Evolutionary conservation across 495 filamentous ascomycete genomes (phyloP).

Genomic region (Tuber brumale): DNA sequence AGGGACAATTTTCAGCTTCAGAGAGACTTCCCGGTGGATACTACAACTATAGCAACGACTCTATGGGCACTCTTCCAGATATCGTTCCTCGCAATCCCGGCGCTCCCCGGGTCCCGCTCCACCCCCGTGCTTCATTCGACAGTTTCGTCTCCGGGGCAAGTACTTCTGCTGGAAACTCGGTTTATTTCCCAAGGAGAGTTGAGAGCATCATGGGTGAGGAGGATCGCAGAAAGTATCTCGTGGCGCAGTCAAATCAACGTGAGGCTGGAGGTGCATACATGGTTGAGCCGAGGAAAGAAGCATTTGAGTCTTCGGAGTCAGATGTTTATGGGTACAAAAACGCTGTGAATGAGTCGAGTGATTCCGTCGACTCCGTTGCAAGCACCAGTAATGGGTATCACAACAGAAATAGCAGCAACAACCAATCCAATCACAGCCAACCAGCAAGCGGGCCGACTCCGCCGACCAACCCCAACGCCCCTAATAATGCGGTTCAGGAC

Average conservation of each 20-base stretch:
- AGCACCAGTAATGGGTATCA: constrained; percentile 36
- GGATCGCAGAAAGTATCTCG: constrained; percentile 62
- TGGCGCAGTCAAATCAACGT: constrained; percentile 58
- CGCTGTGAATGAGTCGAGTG: constrained; percentile 46
- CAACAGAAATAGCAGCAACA: constrained; percentile 25
- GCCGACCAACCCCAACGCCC: constrained; percentile 18
- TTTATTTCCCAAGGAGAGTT: constrained; percentile 68
- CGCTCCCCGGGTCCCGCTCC: constrained; percentile 50
- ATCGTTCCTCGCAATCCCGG: constrained; percentile 47
- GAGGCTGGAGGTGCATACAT: constrained; percentile 52
- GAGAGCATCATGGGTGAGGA: constrained; percentile 80
- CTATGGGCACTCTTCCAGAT: constrained; percentile 49
- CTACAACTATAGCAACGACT: constrained; percentile 59
- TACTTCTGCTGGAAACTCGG: constrained; percentile 51
- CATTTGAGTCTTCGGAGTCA: constrained; percentile 51
- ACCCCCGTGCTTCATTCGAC: constrained; percentile 63
- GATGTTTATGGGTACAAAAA: constrained; percentile 45
- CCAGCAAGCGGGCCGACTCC: constrained; percentile 31
- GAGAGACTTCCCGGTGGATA: constrained; percentile 56
- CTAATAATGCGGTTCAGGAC: constrained; percentile 7
- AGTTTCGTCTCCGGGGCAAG: constrained; percentile 58
- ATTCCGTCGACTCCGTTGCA: constrained; percentile 44
- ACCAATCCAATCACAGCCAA: constrained; percentile 34
- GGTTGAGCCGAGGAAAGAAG: constrained; percentile 48
- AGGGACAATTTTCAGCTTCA: constrained; percentile 63